These are phyloP conservation scores for Penicillium verhagenii DNA, from an alignment of 495 filamentous ascomycete genomes.

Conservation along the genomic window DNA sequence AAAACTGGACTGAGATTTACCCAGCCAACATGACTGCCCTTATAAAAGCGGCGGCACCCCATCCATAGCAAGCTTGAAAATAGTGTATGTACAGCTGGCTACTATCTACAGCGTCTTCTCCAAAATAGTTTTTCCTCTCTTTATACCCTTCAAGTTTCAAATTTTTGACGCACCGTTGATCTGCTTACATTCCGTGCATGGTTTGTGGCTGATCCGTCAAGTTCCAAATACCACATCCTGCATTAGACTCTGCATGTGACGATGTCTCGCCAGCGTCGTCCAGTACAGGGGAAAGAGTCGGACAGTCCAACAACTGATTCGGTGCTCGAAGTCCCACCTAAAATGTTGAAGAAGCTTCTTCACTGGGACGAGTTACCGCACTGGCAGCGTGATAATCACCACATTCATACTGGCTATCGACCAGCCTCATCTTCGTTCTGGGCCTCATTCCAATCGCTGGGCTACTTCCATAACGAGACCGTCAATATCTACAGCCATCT, in stretches of 20 bases:
- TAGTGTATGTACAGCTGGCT: not conserved
- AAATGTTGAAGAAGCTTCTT: slow-evolving; percentile 40
- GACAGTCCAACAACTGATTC: not conserved
- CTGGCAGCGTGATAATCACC: slow-evolving; percentile 79
- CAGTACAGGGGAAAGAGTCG: slow-evolving; percentile 25
- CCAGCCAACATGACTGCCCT: too few relatives aligned
- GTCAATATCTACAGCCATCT: slow-evolving; percentile 94
- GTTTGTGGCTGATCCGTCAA: slow-evolving; percentile 14
- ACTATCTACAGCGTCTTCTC: slow-evolving; percentile 5
- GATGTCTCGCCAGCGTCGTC: slow-evolving; percentile 42
- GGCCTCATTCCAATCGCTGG: slow-evolving; percentile 61
- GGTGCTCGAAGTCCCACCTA: slow-evolving; percentile 16
- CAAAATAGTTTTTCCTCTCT: not conserved
- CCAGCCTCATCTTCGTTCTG: slow-evolving; percentile 63
- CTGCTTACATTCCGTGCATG: slow-evolving; percentile 19
- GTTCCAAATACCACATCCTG: slow-evolving; percentile 12
- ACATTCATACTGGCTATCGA: slow-evolving; percentile 71
- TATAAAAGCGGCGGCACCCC: not conserved
- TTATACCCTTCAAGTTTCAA: not conserved
- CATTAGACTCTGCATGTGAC: slow-evolving; percentile 26
- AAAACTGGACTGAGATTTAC: too few relatives aligned
- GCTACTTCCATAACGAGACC: slow-evolving; percentile 88
- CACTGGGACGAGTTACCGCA: slow-evolving; percentile 63
- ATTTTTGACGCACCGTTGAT: not conserved
- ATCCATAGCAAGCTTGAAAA: not conserved